These are phyloP conservation scores for Anisogramma anomala DNA, from an alignment of 2,329 filamentous ascomycete genomes.

Conservation along the genomic window DNA sequence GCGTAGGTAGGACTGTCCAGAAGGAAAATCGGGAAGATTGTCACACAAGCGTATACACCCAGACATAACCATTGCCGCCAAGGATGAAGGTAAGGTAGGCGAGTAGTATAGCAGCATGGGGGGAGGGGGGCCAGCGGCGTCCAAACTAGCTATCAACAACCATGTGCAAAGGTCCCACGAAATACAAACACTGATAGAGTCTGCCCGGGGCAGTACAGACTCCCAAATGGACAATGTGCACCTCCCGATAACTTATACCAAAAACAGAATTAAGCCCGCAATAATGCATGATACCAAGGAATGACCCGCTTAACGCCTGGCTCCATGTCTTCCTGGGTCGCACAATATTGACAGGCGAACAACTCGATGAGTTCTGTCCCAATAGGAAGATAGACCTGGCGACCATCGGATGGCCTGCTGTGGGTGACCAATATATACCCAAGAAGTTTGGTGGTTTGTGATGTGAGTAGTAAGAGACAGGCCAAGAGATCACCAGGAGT, in stretches of 20 bases:
- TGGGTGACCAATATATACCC: slow-evolving; percentile 4
- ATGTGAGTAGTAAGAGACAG: not conserved
- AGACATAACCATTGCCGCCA: not conserved
- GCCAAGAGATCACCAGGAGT: not conserved
- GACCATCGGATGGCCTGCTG: not conserved
- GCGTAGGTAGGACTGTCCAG: not conserved
- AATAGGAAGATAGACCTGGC: not conserved
- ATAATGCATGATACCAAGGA: not conserved
- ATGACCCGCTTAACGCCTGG: not conserved
- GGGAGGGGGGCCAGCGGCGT: not conserved
- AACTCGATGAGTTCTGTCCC: not conserved
- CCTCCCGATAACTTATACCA: not conserved
- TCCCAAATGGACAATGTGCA: not conserved
- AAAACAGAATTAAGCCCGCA: not conserved
- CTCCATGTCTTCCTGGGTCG: not conserved
- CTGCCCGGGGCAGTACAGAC: not conserved
- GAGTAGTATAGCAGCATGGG: not conserved
- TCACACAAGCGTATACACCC: not conserved
- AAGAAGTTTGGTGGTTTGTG: not conserved
- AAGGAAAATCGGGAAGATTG: not conserved
- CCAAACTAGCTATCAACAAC: not conserved
- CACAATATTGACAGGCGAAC: not conserved
- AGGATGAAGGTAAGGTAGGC: not conserved
- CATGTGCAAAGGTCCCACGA: not conserved
- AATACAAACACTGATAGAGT: not conserved